These are phyloP conservation scores for Pythium brassicae DNA, from an alignment of 352 stramenopile species.

Conservation along the genomic window DNA sequence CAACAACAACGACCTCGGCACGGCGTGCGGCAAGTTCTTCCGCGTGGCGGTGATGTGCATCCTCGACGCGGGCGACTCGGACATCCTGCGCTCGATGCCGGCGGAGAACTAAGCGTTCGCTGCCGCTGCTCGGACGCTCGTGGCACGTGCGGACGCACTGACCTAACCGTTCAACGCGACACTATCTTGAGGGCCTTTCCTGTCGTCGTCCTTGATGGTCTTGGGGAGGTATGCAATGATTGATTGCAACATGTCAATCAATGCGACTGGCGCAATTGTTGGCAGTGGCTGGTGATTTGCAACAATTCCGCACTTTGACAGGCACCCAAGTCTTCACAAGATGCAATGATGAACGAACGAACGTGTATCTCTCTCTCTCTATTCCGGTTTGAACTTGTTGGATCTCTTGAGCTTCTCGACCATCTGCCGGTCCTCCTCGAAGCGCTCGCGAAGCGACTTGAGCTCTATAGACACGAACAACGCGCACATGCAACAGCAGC, in stretches of 20 bases:
- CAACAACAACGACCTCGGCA: conserved; percentile 98
- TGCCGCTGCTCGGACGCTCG: not conserved
- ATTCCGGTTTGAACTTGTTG: conserved; percentile 82
- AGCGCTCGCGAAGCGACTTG: conserved; percentile 76
- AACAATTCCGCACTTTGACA: too few relatives aligned
- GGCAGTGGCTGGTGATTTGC: too few relatives aligned
- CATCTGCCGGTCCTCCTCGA: conserved; percentile 74
- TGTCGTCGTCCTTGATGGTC: not conserved
- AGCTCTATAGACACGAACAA: conserved; percentile 48
- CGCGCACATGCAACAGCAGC: not conserved
- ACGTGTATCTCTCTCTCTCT: not conserved
- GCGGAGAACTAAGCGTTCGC: conserved; percentile 29
- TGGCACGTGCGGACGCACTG: not conserved
- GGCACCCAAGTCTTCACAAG: not conserved
- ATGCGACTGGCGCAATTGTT: too few relatives aligned
- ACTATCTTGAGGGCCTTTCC: conserved; percentile 11
- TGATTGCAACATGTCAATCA: too few relatives aligned
- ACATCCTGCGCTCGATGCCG: conserved; percentile 93
- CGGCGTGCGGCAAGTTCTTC: conserved; percentile 99
- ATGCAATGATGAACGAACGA: not conserved
- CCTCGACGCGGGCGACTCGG: conserved; percentile 97
- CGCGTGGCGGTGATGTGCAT: conserved; percentile 96
- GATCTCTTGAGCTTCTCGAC: conserved; percentile 83
- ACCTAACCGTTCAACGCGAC: conserved; percentile 6
- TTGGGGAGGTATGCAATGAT: too few relatives aligned